These are phyloP conservation scores for Spizellomyces sp. DNA, from an alignment of 192 early-diverging fungal species.

Conservation along the genomic window DNA sequence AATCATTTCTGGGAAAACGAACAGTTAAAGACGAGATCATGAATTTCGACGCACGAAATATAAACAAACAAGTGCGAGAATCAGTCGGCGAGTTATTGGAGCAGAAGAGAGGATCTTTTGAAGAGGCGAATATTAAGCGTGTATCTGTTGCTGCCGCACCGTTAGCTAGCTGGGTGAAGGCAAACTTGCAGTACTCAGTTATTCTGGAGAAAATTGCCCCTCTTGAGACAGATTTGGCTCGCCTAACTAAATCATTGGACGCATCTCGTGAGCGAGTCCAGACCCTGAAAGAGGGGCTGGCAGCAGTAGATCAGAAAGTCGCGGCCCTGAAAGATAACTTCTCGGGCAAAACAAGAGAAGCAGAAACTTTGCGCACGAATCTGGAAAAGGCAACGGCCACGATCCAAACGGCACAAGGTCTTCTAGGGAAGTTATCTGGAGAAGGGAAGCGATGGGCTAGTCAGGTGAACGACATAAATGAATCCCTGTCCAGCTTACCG, in stretches of 20 bases:
- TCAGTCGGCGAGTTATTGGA: conserved; percentile 53
- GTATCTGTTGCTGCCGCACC: conserved; percentile 62
- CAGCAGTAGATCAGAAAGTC: conserved; percentile 55
- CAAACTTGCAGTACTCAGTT: conserved; percentile 58
- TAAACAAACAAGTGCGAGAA: conserved; percentile 46
- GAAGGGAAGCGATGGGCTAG: conserved; percentile 58
- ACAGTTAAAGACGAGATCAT: conserved; percentile 68
- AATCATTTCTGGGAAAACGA: conserved; percentile 63
- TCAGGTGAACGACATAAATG: conserved; percentile 51
- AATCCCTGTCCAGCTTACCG: conserved; percentile 35
- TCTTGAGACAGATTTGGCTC: conserved; percentile 48
- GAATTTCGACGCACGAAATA: conserved; percentile 61
- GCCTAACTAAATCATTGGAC: conserved; percentile 50
- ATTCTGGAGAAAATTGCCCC: conserved; percentile 60
- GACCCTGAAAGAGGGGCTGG: conserved; percentile 52
- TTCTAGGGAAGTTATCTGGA: conserved; percentile 58
- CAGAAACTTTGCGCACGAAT: conserved; percentile 48
- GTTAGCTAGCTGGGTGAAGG: conserved; percentile 66
- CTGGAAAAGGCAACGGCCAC: conserved; percentile 50
- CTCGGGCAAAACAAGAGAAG: conserved; percentile 58
- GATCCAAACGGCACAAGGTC: conserved; percentile 49
- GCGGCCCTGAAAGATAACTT: conserved; percentile 51
- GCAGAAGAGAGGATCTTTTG: conserved; percentile 62
- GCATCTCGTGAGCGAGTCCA: conserved; percentile 44
- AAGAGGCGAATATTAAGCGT: conserved; percentile 55